A percentile compares a stretch with the other conserved stretches of the same genome.
phyloP scores from a whole-genome alignment of 2,329 filamentous ascomycete genomes.

The Ophiognomonia clavigignenti-juglandacearum region DNA sequence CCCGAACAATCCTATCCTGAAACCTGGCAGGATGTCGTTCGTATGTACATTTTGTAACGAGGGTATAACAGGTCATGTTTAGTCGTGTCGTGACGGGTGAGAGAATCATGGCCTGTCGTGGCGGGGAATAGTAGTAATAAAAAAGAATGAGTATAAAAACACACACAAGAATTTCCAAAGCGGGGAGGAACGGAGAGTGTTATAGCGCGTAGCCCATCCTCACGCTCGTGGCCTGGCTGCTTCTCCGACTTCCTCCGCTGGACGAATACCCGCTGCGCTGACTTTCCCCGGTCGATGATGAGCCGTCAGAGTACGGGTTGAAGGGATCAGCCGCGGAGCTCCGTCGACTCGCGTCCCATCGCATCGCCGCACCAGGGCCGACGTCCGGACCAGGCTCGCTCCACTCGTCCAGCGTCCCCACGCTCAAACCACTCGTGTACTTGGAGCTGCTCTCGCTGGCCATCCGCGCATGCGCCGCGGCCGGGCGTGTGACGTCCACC shows the following conservation, averaged over 20 bases:
- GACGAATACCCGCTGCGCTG: neutral
- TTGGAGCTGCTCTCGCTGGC: constrained; percentile 36
- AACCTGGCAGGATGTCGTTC: too few relatives aligned
- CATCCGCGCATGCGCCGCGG: constrained; percentile 28
- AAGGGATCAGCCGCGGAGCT: neutral
- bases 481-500: constrained; percentile 23
- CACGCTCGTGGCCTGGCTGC: neutral
- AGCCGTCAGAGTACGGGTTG: neutral
- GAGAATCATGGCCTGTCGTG: too few relatives aligned
- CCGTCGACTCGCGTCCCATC: neutral
- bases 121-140: neutral
- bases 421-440: constrained; percentile 47
- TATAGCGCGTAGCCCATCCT: constrained; percentile 10
- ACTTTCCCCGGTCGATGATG: neutral
- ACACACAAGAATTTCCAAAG: neutral
- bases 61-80: too few relatives aligned
- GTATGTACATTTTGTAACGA: too few relatives aligned
- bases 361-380: constrained; percentile 29
- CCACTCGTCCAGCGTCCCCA: constrained; percentile 34
- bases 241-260: neutral
- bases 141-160: neutral
- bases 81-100: too few relatives aligned
- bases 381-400: constrained; percentile 52
- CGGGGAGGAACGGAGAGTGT: neutral
- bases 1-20: too few relatives aligned